Percentiles rank a stretch among this genome's conserved stretches.
These are phyloP conservation scores for Colletotrichum destructivum DNA, from an alignment of 2,329 filamentous ascomycete genomes.

Conservation along the genomic window DNA sequence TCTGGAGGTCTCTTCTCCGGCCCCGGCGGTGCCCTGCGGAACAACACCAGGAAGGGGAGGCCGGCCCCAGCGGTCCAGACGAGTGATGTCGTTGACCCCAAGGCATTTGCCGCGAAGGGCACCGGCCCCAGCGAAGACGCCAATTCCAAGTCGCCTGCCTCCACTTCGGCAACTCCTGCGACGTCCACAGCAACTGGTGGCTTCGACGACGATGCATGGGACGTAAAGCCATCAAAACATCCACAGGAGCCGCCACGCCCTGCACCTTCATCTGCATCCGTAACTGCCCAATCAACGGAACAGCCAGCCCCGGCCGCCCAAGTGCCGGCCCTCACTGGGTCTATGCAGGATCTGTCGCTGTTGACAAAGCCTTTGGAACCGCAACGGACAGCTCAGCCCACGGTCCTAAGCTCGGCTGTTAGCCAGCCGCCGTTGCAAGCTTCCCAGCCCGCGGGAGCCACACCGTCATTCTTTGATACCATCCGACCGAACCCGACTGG, in stretches of 20 bases:
- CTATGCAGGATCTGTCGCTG: conserved; percentile 73
- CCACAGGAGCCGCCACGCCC: conserved; percentile 56
- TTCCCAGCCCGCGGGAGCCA: conserved; percentile 67
- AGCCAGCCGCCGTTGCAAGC: conserved; percentile 52
- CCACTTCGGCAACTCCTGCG: not conserved
- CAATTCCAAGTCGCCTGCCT: conserved; percentile 33
- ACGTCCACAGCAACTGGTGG: conserved; percentile 58
- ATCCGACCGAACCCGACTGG: conserved; percentile 45
- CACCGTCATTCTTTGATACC: conserved; percentile 70
- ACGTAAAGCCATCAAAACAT: conserved; percentile 86
- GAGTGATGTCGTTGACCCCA: conserved; percentile 88
- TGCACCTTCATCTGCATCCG: conserved; percentile 52
- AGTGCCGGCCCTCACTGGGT: conserved; percentile 73
- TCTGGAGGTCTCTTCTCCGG: conserved; percentile 85
- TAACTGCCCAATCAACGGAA: conserved; percentile 50
- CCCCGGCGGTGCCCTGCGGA: conserved; percentile 89
- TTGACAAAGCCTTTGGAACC: conserved; percentile 68
- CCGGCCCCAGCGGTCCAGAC: conserved; percentile 90
- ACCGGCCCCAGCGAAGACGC: conserved; percentile 58
- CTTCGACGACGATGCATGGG: conserved; percentile 98
- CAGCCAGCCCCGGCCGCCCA: conserved; percentile 52
- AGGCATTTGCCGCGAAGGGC: conserved; percentile 81
- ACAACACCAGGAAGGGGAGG: conserved; percentile 94
- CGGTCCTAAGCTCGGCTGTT: conserved; percentile 50
- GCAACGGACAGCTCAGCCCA: conserved; percentile 49